phyloP scores from a whole-genome alignment of 2,329 filamentous ascomycete genomes.

The Cryphonectria radicalis region DNA sequence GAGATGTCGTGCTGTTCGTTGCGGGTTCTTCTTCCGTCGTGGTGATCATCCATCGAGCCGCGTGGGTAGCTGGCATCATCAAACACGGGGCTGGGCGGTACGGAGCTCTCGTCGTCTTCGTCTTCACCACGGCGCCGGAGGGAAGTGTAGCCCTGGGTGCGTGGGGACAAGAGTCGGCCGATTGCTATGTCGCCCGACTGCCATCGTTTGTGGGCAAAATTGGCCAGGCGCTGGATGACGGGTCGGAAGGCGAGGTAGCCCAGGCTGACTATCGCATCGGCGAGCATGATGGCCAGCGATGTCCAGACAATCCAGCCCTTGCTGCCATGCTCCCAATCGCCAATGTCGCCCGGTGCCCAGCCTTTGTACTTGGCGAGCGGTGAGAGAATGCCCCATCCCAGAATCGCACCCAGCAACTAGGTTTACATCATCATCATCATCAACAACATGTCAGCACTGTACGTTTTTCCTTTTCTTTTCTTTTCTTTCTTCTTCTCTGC shows the following conservation, averaged over 20 bases:
- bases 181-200: conserved; percentile 9
- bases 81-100: conserved; percentile 30
- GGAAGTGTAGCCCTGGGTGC: conserved; percentile 32
- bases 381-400: conserved; percentile 91
- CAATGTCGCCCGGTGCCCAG: conserved; percentile 87
- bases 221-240: conserved; percentile 45
- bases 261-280: conserved; percentile 87
- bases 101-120: not conserved
- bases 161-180: conserved; percentile 19
- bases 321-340: conserved; percentile 88
- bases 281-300: conserved; percentile 94
- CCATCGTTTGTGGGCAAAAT: conserved; percentile 14
- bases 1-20: conserved; percentile 30
- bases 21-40: conserved; percentile 31
- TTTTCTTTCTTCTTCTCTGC: no score
- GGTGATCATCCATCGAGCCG: conserved; percentile 12
- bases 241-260: conserved; percentile 75
- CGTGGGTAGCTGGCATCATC: conserved; percentile 24
- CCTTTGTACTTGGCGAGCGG: conserved; percentile 82
- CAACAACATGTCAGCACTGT: not conserved
- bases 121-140: conserved; percentile 29
- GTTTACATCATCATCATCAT: not conserved
- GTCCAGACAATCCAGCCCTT: conserved; percentile 99
- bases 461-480: not conserved
- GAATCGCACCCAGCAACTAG: conserved; percentile 72